A percentile compares a stretch with the other conserved stretches of the same genome.
Conservation (phyloP, 306 rosid species). For the Rosa chinensis region DNA sequence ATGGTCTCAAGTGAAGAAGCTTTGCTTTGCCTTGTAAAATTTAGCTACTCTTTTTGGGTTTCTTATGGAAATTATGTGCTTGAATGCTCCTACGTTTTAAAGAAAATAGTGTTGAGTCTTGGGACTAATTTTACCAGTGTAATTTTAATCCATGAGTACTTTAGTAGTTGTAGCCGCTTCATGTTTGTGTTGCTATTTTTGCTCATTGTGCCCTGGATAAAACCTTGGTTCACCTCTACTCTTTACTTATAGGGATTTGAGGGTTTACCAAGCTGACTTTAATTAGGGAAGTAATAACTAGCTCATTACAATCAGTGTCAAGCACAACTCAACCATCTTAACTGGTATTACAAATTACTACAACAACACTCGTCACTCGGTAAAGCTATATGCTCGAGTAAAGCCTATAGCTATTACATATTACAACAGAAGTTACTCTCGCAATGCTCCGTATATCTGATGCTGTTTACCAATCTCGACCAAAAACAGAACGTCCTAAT, state of each 20-base stretch:
- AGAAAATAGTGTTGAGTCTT: conserved; percentile 32
- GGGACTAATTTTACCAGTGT: conserved; percentile 17
- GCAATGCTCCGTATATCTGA: background rate
- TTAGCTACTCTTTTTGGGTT: conserved; percentile 14
- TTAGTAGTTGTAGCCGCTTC: background rate
- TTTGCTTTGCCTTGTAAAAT: background rate
- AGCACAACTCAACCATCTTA: background rate
- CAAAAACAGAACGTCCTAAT: background rate
- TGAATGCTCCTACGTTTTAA: conserved; percentile 9
- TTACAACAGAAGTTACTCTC: background rate
- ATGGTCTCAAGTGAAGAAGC: conserved; percentile 56
- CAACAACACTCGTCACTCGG: background rate
- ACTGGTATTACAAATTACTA: background rate
- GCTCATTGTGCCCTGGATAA: background rate
- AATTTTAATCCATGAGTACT: background rate
- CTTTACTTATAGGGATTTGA: background rate
- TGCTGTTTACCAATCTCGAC: background rate
- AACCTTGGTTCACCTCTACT: background rate
- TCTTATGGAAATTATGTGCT: conserved; percentile 10
- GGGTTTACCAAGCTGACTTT: background rate
- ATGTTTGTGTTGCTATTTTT: background rate
- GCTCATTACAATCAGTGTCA: background rate
- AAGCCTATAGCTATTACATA: background rate
- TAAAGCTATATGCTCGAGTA: background rate
- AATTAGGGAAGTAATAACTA: background rate